A percentile compares a stretch with the other conserved stretches of the same genome.
phyloP scores from a whole-genome alignment of 495 filamentous ascomycete species.

The Geopyxis carbonaria region DNA sequence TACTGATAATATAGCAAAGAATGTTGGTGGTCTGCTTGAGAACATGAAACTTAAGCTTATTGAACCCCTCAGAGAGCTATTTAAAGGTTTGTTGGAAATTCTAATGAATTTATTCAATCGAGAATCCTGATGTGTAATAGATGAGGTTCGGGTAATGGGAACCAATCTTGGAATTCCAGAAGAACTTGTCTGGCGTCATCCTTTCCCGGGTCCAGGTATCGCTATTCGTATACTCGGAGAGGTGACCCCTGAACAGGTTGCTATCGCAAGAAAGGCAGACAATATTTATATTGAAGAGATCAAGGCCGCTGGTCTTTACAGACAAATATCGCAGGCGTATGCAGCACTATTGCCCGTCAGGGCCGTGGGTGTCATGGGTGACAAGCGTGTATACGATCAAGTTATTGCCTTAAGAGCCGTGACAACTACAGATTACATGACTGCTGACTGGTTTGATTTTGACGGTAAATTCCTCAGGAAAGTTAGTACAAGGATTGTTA shows the following conservation, averaged over 20 bases:
- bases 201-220: slow-evolving; percentile 71
- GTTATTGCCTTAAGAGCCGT: slow-evolving; percentile 55
- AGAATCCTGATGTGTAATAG: slow-evolving; percentile 39
- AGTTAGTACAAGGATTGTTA: slow-evolving; percentile 58
- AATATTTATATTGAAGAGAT: slow-evolving; percentile 82
- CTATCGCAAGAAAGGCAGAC: slow-evolving; percentile 70
- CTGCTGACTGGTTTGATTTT: slow-evolving; percentile 52
- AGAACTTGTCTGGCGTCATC: slow-evolving; percentile 68
- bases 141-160: slow-evolving; percentile 68
- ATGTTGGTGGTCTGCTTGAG: slow-evolving; percentile 55
- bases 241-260: slow-evolving; percentile 60
- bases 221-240: slow-evolving; percentile 83
- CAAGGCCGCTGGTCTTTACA: slow-evolving; percentile 63
- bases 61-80: slow-evolving; percentile 61
- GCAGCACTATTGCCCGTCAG: slow-evolving; percentile 55
- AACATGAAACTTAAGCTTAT: slow-evolving; percentile 35
- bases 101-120: background rate
- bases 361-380: slow-evolving; percentile 69
- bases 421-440: slow-evolving; percentile 69
- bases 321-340: slow-evolving; percentile 67
- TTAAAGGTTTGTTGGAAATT: slow-evolving; percentile 8
- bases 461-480: slow-evolving; percentile 47
- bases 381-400: slow-evolving; percentile 45
- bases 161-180: slow-evolving; percentile 57
- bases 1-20: slow-evolving; percentile 41